Evolutionary conservation across 163 green algal genomes (phyloP).

Genomic region (Chlamydomonas reinhardtii): DNA sequence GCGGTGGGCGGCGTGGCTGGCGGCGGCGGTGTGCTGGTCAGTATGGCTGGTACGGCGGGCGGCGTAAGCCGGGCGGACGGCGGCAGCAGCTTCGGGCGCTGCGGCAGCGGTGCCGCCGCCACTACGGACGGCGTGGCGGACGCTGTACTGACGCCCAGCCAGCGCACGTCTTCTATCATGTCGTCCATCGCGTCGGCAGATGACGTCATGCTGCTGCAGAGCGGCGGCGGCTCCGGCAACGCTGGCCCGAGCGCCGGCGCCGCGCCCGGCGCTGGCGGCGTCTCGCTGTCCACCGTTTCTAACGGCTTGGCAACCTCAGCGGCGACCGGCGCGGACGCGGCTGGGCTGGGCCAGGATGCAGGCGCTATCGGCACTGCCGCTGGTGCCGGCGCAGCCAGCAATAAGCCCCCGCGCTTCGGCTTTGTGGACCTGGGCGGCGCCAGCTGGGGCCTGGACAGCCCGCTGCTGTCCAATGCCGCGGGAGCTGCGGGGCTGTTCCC

Average conservation of each 20-base stretch:
- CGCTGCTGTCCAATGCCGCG: neutral
- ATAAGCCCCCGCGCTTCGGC: slow-evolving; percentile 44
- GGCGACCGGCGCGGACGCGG: neutral
- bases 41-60: neutral
- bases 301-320: neutral
- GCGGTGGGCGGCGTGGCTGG: neutral
- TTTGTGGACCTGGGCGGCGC: slow-evolving; percentile 56
- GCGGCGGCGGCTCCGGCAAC: neutral
- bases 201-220: slow-evolving; percentile 35
- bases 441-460: slow-evolving; percentile 55
- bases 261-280: neutral
- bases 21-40: too few relatives aligned
- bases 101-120: neutral
- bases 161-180: slow-evolving; percentile 45
- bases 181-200: slow-evolving; percentile 39
- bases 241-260: neutral
- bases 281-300: slow-evolving; percentile 18
- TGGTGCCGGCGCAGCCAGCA: neutral
- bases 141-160: slow-evolving; percentile 1
- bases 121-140: neutral
- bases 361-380: neutral
- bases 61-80: neutral
- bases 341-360: neutral
- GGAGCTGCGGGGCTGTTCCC: slow-evolving; percentile 1
- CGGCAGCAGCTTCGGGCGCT: neutral